Evolutionary conservation across 441 rosid genomes (phyloP).

Genomic region (Macaranga tanarius): DNA sequence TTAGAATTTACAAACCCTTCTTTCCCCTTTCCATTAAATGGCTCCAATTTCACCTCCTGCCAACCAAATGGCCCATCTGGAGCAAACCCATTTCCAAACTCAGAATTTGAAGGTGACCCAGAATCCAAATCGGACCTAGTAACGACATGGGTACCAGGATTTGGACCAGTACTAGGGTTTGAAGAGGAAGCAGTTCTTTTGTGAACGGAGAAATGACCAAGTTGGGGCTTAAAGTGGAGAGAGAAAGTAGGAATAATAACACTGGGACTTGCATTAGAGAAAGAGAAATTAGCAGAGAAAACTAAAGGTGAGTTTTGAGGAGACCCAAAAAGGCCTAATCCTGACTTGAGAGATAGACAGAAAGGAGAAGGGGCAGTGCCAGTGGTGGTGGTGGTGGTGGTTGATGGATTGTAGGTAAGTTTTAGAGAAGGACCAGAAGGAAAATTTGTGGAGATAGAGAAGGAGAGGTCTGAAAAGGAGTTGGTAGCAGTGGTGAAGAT

Average conservation of each 20-base stretch:
- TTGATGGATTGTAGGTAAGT: slow-evolving; percentile 38
- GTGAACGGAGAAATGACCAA: slow-evolving; percentile 50
- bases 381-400: slow-evolving; percentile 6
- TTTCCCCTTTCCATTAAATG: slow-evolving; percentile 22
- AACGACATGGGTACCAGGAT: slow-evolving; percentile 15
- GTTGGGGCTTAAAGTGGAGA: slow-evolving; percentile 56
- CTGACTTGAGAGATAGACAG: slow-evolving; percentile 53
- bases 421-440: slow-evolving; percentile 56
- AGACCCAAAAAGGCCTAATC: slow-evolving; percentile 57
- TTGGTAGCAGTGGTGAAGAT: slow-evolving; percentile 36
- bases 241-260: slow-evolving; percentile 42
- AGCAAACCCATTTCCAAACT: slow-evolving; percentile 30
- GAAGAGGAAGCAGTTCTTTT: slow-evolving; percentile 32
- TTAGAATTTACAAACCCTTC: slow-evolving; percentile 22
- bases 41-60: slow-evolving; percentile 58
- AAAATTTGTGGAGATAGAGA: slow-evolving; percentile 54
- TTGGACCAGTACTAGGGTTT: slow-evolving; percentile 26
- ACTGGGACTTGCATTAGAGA: slow-evolving; percentile 31
- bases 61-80: slow-evolving; percentile 36
- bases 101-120: slow-evolving; percentile 29
- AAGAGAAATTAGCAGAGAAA: slow-evolving; percentile 46
- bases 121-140: slow-evolving; percentile 20
- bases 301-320: slow-evolving; percentile 50
- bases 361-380: slow-evolving; percentile 32
- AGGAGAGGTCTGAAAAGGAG: slow-evolving; percentile 33